Base-by-base conservation (phyloP, 148 eudicot genomes). In the Nyssa sinensis region DNA sequence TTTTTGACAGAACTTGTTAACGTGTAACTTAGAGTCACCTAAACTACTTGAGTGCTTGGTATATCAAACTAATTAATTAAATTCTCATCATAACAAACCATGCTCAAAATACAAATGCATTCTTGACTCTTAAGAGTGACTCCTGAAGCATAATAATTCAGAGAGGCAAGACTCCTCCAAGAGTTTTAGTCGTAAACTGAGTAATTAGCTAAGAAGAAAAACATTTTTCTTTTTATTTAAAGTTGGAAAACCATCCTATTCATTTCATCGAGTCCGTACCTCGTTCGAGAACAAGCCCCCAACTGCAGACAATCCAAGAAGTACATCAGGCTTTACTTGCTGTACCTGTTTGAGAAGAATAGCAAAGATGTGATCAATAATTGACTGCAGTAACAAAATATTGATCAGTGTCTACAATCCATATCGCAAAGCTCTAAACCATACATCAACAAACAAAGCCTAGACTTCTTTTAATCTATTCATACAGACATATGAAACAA, bases 221-320 rank as follows among this genome's bases (percentile, higher is more conserved):
- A 34, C n/a, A 70, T 47, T 68, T 16, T 41, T 67, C 6, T 41
- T n/a, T 37, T 63, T 4, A 28, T 37, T 9, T 37, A 37, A 9
- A 37, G 31, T 11, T 37, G 16, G 19, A 72, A 60, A 72, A 21
- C 6, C 17, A 53, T 60, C 34, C 10, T 34, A 32, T 73, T 67
- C 41, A 55, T 61, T 69, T 51, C 29, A 49, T 63, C 60, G 30
- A 19, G 30, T 41, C 28, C 23, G 69, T 84, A 92, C 96, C 97
- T 95, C 98, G 79, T 71, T 81, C 49, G 94, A 90, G 76, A 95
- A 95, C 75, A 95, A 81, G 44, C 97, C 98, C 70, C 98, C 98
- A 75, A 89, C 93, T 33, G 96, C 98, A 64, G 98, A 95, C 86
- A 95, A 82, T 62, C 98, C 98, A 62, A 94, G 91, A 79, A 95